Evolutionary conservation across 2,329 filamentous ascomycete species (phyloP), one percentile per base, ranked within the genome.

Genomic region (Decorospora gaudefroyi): DNA sequence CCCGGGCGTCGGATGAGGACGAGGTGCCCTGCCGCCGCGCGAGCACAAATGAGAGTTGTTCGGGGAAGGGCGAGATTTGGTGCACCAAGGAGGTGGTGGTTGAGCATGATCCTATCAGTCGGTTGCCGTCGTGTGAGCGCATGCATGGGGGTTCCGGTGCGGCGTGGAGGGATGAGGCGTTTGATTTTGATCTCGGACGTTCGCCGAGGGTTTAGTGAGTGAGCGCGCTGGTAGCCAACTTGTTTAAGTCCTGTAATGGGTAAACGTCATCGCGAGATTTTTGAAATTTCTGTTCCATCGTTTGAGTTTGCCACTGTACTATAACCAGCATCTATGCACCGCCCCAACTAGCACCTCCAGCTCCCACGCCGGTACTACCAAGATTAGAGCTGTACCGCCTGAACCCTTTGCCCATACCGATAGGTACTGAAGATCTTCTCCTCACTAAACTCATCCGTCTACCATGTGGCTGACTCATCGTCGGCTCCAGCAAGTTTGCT

Each of bases 371-470:
- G 7, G 64, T 68, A 39, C 57, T 67, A 3, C 74, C 75, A 18
- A 77, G 45, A 48, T 76, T 77, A 19, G 73, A 74, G 46, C 74
- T 76, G 40, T 72, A 68, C 16, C 73, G 51, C 33, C 72, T 64
- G 31, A 77, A 74, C 0, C 74, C 73, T 9, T 62, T 43, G 1
- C 74, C 73, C 72, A 76, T 74, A 1, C 75, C 75, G 22, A 77
- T 65, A 0, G 75, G 75, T 19, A 74, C 69, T 1, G 71, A 74
- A 3, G 70, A 71, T 31, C 64, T 67, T 42, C 73, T 67, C 41
- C 67, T 60, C 6, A 72, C 49, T 16, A 48, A 52, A 23, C 62
- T 61, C 12, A 61, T 61, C n/a, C 64, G 62, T 32, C 63, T 63
- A 22, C 69, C 64, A 4, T 70, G 58, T 6, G 66, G 67, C 28